Evolutionary conservation across 257 asterid species (phyloP).

Genomic region (Gynochthodes officinalis): DNA sequence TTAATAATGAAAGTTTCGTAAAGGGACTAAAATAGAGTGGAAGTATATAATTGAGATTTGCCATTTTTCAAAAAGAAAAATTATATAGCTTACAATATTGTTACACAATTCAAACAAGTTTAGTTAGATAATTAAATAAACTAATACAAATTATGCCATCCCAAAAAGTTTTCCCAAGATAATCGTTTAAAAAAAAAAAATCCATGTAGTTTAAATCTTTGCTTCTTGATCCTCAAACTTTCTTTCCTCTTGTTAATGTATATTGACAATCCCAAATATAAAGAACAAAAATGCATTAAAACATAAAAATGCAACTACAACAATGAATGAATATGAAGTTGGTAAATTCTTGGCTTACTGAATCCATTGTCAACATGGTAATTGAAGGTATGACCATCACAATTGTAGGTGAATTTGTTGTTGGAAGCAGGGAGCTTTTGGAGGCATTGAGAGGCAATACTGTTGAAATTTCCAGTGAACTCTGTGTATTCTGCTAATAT

Average conservation of each 20-base stretch:
- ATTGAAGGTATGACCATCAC: conserved; percentile 54
- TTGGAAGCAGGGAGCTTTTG: conserved; percentile 48
- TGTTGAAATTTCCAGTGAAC: conserved; percentile 47
- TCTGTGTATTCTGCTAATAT: conserved; percentile 47
- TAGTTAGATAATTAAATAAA: too few species aligned
- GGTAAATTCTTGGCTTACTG: conserved; percentile 31
- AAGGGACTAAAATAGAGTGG: too few species aligned
- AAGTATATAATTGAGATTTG: too few species aligned
- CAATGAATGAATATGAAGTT: neutral
- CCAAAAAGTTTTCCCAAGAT: neutral
- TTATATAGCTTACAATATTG: too few species aligned
- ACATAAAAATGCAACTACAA: neutral
- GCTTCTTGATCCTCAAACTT: neutral
- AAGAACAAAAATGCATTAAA: neutral
- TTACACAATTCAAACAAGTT: too few species aligned
- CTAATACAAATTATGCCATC: neutral
- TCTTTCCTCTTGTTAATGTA: neutral
- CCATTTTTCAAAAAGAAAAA: too few species aligned
- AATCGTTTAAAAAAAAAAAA: neutral
- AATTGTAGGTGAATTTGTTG: conserved; percentile 46
- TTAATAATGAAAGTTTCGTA: too few species aligned
- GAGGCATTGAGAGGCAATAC: conserved; percentile 47
- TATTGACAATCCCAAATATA: neutral
- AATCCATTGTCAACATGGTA: conserved; percentile 51
- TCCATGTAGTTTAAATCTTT: too few species aligned